These are phyloP conservation scores for Fraxinus excelsior DNA, from an alignment of 257 asterid genomes.

Conservation along the genomic window DNA sequence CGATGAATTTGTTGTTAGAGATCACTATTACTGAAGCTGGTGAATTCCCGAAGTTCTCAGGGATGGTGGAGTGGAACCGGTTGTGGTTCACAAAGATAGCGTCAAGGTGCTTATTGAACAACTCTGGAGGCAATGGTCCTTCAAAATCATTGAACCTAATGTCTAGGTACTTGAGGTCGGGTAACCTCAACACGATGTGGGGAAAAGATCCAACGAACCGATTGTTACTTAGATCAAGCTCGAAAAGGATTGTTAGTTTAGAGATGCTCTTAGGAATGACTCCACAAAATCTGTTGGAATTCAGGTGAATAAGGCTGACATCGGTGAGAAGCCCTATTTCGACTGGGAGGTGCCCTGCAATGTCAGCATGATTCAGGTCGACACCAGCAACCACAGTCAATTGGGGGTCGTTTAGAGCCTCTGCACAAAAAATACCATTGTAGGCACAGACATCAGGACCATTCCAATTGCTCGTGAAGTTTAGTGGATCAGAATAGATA, in stretches of 20 bases:
- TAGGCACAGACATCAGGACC: constrained; percentile 71
- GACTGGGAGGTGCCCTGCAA: constrained; percentile 70
- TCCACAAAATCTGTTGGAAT: constrained; percentile 78
- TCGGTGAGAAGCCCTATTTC: constrained; percentile 61
- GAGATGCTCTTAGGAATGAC: constrained; percentile 52
- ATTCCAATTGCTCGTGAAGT: constrained; percentile 62
- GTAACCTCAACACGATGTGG: constrained; percentile 44
- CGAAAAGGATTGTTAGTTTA: constrained; percentile 46
- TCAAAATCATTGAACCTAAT: constrained; percentile 82
- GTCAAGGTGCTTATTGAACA: constrained; percentile 45
- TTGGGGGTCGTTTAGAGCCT: constrained; percentile 52
- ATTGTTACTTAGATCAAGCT: constrained; percentile 77
- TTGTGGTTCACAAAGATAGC: constrained; percentile 40
- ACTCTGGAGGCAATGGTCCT: constrained; percentile 55
- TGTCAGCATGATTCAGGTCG: constrained; percentile 71
- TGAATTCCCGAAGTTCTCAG: constrained; percentile 39
- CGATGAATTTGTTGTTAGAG: constrained; percentile 36
- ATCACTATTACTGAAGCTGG: constrained; percentile 39
- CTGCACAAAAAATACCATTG: constrained; percentile 62
- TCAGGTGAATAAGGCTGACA: constrained; percentile 65
- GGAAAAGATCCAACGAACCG: constrained; percentile 82
- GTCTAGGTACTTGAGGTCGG: constrained; percentile 57
- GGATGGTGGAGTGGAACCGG: constrained; percentile 27
- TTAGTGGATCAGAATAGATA: constrained; percentile 65
- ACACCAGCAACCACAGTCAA: constrained; percentile 72